Conservation (phyloP, 192 early-diverging fungal genomes). For the Linnemannia schmuckeri region DNA sequence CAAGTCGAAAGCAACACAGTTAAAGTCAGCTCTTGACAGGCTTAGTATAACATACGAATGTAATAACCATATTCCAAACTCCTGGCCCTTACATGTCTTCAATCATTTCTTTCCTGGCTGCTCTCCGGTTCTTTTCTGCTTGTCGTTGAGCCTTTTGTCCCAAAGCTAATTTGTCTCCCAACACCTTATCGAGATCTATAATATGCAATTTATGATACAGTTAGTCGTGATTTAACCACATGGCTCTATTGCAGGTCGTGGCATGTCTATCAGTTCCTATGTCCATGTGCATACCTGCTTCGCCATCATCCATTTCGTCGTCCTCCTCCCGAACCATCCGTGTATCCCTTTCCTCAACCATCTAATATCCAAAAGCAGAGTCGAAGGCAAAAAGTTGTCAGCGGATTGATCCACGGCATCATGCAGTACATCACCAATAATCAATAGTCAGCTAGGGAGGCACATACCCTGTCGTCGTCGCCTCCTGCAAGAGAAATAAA, state of each 20-base stretch:
- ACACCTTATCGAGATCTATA: conserved; percentile 64
- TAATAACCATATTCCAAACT: background rate
- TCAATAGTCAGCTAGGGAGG: background rate
- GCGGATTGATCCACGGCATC: background rate
- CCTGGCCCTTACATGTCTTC: conserved; percentile 59
- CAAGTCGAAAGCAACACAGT: background rate
- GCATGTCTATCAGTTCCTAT: background rate
- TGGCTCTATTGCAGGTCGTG: background rate
- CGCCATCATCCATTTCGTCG: conserved; percentile 68
- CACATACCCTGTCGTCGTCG: conserved; percentile 42
- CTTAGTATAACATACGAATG: background rate
- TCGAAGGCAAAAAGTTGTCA: background rate
- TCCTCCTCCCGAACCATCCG: conserved; percentile 71
- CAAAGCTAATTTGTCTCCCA: conserved; percentile 62
- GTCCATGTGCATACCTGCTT: conserved; percentile 56
- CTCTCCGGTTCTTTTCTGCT: conserved; percentile 53
- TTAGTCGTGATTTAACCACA: background rate
- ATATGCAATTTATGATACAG: background rate
- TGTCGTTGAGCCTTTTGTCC: conserved; percentile 60
- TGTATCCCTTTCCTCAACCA: conserved; percentile 39
- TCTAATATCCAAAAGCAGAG: background rate
- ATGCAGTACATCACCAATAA: background rate
- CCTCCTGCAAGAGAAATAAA: conserved; percentile 58
- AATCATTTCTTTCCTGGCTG: conserved; percentile 63
- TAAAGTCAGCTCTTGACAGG: background rate